Base-by-base conservation (phyloP, 179 eudicot genomes). In the Beta macrorhiza region DNA sequence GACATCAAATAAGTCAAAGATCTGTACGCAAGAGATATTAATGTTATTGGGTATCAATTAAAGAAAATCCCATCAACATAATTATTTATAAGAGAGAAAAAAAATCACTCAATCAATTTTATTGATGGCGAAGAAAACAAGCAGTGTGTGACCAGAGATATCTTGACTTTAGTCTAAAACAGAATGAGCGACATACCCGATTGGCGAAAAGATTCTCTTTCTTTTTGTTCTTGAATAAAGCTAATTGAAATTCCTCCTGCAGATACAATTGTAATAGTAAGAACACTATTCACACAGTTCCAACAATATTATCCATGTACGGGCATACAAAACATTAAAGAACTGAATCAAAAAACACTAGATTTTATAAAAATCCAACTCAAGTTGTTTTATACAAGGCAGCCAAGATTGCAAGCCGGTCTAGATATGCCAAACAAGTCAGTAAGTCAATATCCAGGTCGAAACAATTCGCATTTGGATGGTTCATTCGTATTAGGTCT, bases 181-280 rank as follows among this genome's bases (percentile, higher is more conserved):
- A 77, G 20, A 13, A 51, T 57, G 2, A 42, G 49, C 44, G 77
- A 61, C 86, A 82, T 90, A 95, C 99, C 92, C 97, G 87, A 74
- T 93, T 91, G 69, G 99, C 99, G 81, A 96, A 96, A 67, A 96
- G 90, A 83, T 92, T 96, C 76, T 96, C 97, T 81, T 91, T 96
- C 87, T 90, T 92, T 82, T 85, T 90, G 82, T 93, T 96, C 88
- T 91, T 92, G 88, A 96, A 93, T 68, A 96, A 78, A 64, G 99
- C 99, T 85, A 95, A 85, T 69, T 89, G 96, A 80, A 96, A 92
- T 65, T 96, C 99, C 87, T 96, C 99, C 99, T 96, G 91, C 84
- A 85, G 25, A 79, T 81, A 53, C 58, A 67, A 73, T 15, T 67
- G 15, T 19, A 80, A 62, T 19, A 75, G 44, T 86, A 51, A 83